Conservation (phyloP, 768 basidiomycete species). For the Kondoa subrosea region DNA sequence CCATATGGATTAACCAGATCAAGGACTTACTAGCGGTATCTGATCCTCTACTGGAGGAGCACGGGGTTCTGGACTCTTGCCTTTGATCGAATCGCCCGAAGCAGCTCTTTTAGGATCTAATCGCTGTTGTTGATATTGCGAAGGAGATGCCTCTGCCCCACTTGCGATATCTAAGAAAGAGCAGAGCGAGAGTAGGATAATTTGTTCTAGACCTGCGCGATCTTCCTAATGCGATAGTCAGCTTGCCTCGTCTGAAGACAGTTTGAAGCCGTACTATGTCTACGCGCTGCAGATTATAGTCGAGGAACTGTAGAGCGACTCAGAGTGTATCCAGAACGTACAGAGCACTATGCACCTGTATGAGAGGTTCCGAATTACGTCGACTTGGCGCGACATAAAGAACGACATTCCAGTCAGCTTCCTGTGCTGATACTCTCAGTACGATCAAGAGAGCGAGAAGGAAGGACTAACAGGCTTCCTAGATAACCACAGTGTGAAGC, state of each 20-base stretch:
- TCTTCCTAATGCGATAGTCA: background rate
- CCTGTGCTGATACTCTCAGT: too few relatives aligned
- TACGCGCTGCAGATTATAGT: background rate
- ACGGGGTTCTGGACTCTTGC: background rate
- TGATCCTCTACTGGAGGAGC: background rate
- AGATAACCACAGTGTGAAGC: background rate
- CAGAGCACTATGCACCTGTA: background rate
- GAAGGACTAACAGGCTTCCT: too few relatives aligned
- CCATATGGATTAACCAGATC: background rate
- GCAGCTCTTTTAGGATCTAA: background rate
- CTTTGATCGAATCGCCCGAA: background rate
- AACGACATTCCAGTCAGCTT: background rate
- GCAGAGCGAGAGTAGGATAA: background rate
- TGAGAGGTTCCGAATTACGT: background rate
- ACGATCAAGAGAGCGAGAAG: too few relatives aligned
- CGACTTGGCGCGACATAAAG: background rate
- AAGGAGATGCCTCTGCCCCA: background rate
- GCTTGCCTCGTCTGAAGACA: background rate
- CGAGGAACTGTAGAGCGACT: background rate
- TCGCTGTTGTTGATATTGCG: background rate
- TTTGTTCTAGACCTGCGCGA: background rate
- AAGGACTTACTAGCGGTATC: background rate
- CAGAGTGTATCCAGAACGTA: background rate
- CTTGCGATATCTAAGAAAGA: background rate
- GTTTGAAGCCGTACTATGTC: background rate